phyloP scores from a whole-genome alignment of 108 stramenopile species.

The Skeletonema menzelii region DNA sequence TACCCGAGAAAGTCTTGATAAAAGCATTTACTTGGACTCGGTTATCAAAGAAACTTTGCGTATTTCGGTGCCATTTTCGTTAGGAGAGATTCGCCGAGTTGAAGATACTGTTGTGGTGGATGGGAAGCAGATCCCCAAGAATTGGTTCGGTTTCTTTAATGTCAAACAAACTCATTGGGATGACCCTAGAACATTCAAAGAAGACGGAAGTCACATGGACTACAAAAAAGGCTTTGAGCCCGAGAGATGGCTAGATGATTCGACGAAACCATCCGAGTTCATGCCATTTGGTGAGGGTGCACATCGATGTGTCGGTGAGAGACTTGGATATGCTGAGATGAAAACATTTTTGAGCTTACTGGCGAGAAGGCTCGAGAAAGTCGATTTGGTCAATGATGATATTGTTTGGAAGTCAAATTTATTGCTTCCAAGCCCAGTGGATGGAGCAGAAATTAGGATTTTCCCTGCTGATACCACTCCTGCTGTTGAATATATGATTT shows the following conservation, averaged over 20 bases:
- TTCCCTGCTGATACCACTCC: not conserved
- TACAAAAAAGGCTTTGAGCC: constrained; percentile 36
- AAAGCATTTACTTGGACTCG: constrained; percentile 36
- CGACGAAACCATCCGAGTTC: constrained; percentile 28
- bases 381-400: constrained; percentile 18
- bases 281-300: constrained; percentile 56
- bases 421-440: constrained; percentile 14
- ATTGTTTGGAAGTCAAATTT: constrained; percentile 10
- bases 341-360: constrained; percentile 51
- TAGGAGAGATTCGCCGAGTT: constrained; percentile 13
- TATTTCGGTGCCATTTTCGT: constrained; percentile 25
- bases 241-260: constrained; percentile 36
- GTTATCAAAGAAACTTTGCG: constrained; percentile 53
- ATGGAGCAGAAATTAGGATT: not conserved
- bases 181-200: constrained; percentile 27
- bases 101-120: constrained; percentile 33
- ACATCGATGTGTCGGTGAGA: constrained; percentile 46
- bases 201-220: constrained; percentile 42
- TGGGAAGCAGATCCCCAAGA: constrained; percentile 47
- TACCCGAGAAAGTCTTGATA: constrained; percentile 20
- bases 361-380: constrained; percentile 42
- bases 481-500: not conserved
- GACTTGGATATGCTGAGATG: constrained; percentile 52
- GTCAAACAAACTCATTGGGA: constrained; percentile 35
- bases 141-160: constrained; percentile 29